Evolutionary conservation across 768 basidiomycete species (phyloP), one percentile per base, ranked within the genome.

Genomic region (Termitomyces sp.): DNA sequence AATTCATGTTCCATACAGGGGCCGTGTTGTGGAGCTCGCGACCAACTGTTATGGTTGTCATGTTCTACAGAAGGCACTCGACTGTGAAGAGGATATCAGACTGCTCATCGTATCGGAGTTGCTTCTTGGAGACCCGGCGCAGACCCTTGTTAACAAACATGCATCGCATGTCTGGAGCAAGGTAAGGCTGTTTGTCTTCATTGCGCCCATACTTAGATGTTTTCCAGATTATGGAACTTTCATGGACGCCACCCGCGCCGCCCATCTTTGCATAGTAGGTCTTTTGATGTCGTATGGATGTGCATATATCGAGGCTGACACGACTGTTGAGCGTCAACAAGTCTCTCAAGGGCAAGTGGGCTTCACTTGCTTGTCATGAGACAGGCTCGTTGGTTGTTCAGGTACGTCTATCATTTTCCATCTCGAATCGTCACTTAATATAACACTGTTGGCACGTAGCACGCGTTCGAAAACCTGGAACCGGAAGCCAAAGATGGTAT

Each of bases 91-190:
- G 70, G 92, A 93, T 56, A 85, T 92, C 44, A 80, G 90, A 36
- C 72, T 92, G 34, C 70, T 91, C 57, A 91, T 94, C 57, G 92
- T 94, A 22, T 88, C 88, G 3, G 92, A 94, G 68, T 80, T 94
- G 42, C 81, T 94, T 45, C 79, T 87, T 22, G 88, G 90, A 2
- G 92, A 94, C 67, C 92, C 91, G 8, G 89, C 90, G 1, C 82
- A 90, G 68, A 94, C 92, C 5, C 77, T 94, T 29, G 87, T 93
- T 8, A 93, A 93, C 70, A 94, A 94, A 69, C 92, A 94, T 68
- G 90, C 91, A 1, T 91, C 90, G 49, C 92, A 94, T 68, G 92
- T 94, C 33, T 94, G 92, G 91, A 92, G 90, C 73, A 93, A 93
- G 80, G 89, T 89, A 61, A 22, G 68, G 56, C 8, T 12, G 3